Evolutionary conservation across 495 filamentous ascomycete genomes (phyloP), one percentile per base, ranked within the genome.

Genomic region (Collariella sp.): DNA sequence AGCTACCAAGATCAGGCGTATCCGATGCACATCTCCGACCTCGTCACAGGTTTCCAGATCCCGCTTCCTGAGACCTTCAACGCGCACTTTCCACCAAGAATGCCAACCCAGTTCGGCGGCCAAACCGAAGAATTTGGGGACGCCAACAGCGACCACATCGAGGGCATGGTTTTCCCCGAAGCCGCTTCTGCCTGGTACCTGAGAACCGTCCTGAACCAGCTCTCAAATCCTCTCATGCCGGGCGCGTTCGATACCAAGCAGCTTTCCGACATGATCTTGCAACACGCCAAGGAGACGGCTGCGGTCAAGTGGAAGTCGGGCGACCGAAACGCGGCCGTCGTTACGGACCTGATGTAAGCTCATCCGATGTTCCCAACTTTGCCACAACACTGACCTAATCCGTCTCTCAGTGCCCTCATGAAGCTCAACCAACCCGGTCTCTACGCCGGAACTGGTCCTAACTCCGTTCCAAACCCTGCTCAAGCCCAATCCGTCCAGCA

Each of bases 341-440:
- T 57, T 5, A 62, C 64, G 9, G 62, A 65, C 50, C 60, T 63
- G 51, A 65, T 68, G 65, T 66, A 59, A 52, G 35, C n/a, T 47
- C 42, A 33, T 35, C 18, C 19, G 19, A 23, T 43, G n/a, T 9
- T n/a, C 26, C n/a, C 23, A 43, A 38, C 3, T 2, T 10, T 29
- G 31, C 11, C 13, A n/a, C 38, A 45, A 53, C 48, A 58, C 48
- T 49, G 19, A 46, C 29, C n/a, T 12, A 23, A 15, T 10, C 9
- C 23, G 6, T 34, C 18, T 5, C 16, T 51, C 34, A 66, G 65
- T 46, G 56, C 63, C 35, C 38, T 66, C 5, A 62, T 64, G 61
- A 64, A 62, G 46, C 43, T 66, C 59, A 61, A 61, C 54, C 60
- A 64, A 13, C 54, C 56, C 19, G 53, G 55, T 13, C 58, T 67